Evolutionary conservation across 78 protist species (phyloP), one percentile per base, ranked within the genome.

Genomic region (Trichosphaerium sp.): DNA sequence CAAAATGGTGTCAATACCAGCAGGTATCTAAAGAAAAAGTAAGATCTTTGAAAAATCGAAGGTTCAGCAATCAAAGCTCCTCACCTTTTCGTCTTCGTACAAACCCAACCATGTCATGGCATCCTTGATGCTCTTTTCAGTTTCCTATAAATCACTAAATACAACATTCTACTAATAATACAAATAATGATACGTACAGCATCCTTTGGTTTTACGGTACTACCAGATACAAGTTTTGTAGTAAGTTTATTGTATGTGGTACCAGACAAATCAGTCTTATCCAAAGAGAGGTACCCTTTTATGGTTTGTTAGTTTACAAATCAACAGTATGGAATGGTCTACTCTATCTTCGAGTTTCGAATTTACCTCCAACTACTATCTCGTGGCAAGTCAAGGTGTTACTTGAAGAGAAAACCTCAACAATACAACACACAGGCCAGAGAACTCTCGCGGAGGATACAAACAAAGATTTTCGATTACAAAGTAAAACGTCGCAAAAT

Each of bases 31-130:
- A n/a, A 6, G n/a, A n/a, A n/a, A n/a, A n/a, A n/a, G n/a, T n/a
- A n/a, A n/a, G n/a, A n/a, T n/a, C 21, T 47, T 21, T 47, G 51
- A n/a, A 47, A 47, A 47, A 47, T 21, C 21, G 40, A 47, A n/a
- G 40, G 51, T 47, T 47, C 21, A 47, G 21, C 51, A 21, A 21
- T 47, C 21, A 21, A 47, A 47, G 51, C 51, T n/a, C n/a, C n/a
- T n/a, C n/a, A n/a, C n/a, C n/a, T 74, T 73, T 4, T 56, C 58
- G 4, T 26, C 62, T 34, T 29, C 14, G 5, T 64, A 58, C 21
- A 76, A 11, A 8, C 74, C 86, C 1, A 76, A 29, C 83, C 83
- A 76, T 26, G 58, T 56, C 61, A 76, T 44, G 14, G 73, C 74
- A 7, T 69, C 68, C 5, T 70, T 11, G 1, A 75, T 44, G 21